These are phyloP conservation scores for Spinacia oleracea DNA, from an alignment of 179 eudicot species.

Conservation along the genomic window DNA sequence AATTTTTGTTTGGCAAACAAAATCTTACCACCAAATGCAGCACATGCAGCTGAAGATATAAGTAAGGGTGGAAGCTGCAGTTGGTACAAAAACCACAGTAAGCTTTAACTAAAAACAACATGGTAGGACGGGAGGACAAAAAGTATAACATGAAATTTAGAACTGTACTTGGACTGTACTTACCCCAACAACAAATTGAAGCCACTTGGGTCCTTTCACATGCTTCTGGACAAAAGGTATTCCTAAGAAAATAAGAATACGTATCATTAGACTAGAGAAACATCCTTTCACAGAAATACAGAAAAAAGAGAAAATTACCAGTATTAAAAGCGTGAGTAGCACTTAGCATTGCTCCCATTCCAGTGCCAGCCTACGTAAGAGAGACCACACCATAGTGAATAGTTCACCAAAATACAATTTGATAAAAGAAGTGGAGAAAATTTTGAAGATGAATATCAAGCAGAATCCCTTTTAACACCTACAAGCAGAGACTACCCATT, in stretches of 20 bases:
- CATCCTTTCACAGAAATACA: neutral
- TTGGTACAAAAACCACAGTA: slow-evolving; percentile 18
- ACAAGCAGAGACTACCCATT: neutral
- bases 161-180: slow-evolving; percentile 20
- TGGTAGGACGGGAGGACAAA: neutral
- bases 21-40: slow-evolving; percentile 84
- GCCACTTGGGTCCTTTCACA: slow-evolving; percentile 92
- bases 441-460: neutral
- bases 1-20: neutral
- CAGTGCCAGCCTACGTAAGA: slow-evolving; percentile 71
- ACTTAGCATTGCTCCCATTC: slow-evolving; percentile 84
- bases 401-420: neutral
- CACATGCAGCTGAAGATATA: slow-evolving; percentile 68
- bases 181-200: slow-evolving; percentile 88
- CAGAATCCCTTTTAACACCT: neutral
- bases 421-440: neutral
- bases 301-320: slow-evolving; percentile 39
- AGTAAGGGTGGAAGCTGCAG: slow-evolving; percentile 75
- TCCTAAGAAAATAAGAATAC: slow-evolving; percentile 54
- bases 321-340: slow-evolving; percentile 75
- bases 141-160: neutral
- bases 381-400: neutral
- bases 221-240: slow-evolving; percentile 69
- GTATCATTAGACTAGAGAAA: slow-evolving; percentile 16
- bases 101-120: slow-evolving; percentile 1